Evolutionary conservation across 257 asterid genomes (phyloP).

Genomic region (Thymus mandschuricus): DNA sequence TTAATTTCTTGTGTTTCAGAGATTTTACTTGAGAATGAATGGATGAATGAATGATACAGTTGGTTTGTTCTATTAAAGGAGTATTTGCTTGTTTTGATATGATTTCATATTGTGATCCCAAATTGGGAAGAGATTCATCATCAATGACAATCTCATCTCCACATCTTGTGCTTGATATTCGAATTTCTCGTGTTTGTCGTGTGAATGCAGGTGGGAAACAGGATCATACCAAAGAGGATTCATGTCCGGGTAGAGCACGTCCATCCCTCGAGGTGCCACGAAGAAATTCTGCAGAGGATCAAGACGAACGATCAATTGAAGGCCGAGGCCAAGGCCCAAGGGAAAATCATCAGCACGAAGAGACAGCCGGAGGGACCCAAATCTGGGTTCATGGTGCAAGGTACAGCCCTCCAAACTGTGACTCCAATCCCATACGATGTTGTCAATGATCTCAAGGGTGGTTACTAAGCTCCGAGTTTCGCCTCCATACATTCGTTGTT

Average conservation of each 20-base stretch:
- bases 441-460: slow-evolving; percentile 90
- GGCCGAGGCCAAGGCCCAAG: slow-evolving; percentile 73
- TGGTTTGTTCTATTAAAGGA: too few relatives aligned
- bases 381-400: slow-evolving; percentile 83
- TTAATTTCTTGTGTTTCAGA: too few relatives aligned
- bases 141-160: too few relatives aligned
- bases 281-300: slow-evolving; percentile 56
- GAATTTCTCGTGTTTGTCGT: too few relatives aligned
- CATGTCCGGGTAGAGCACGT: slow-evolving; percentile 84
- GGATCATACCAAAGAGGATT: slow-evolving; percentile 64
- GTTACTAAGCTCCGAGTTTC: slow-evolving; percentile 42
- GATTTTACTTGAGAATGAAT: too few relatives aligned
- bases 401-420: too few relatives aligned
- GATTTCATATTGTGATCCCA: too few relatives aligned
- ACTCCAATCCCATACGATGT: slow-evolving; percentile 90
- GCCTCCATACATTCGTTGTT: too few relatives aligned
- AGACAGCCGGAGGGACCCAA: slow-evolving; percentile 80
- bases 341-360: slow-evolving; percentile 73
- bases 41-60: too few relatives aligned
- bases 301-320: slow-evolving; percentile 69
- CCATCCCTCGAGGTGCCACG: slow-evolving; percentile 70
- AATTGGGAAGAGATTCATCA: too few relatives aligned
- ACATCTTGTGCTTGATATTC: too few relatives aligned
- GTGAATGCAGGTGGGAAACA: slow-evolving; percentile 61
- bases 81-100: too few relatives aligned